Percentiles rank a stretch among this genome's conserved stretches.
Evolutionary conservation across 2,329 filamentous ascomycete genomes (phyloP).

Genomic region (Acephala macrosclerotiorum): DNA sequence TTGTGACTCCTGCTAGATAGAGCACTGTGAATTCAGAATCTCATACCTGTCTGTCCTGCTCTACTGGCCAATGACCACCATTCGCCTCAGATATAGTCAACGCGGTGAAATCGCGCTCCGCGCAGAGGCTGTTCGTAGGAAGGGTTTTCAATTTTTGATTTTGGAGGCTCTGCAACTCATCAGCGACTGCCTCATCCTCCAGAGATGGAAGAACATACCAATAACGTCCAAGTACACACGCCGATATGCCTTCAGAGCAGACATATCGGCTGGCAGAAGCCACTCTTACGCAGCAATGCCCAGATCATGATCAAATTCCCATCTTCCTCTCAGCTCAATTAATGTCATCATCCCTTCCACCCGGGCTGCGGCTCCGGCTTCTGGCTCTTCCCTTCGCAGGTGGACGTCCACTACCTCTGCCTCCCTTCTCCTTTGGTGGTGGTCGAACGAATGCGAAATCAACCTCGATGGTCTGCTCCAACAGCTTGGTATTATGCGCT

Average conservation of each 20-base stretch:
- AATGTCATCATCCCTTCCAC: constrained; percentile 38
- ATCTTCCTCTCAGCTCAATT: constrained; percentile 17
- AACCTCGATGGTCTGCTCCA: constrained; percentile 82
- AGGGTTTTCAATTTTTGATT: constrained; percentile 18
- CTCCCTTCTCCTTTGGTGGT: constrained; percentile 63
- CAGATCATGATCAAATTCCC: constrained; percentile 15
- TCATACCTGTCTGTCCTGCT: not conserved
- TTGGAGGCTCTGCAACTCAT: constrained; percentile 22
- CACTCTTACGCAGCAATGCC: not conserved
- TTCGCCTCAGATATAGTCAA: constrained; percentile 2
- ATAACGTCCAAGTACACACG: constrained; percentile 31
- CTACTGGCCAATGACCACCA: not conserved
- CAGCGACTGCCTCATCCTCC: not conserved
- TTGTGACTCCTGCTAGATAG: no score
- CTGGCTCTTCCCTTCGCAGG: constrained; percentile 43
- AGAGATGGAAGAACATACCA: constrained; percentile 46
- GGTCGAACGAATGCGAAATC: constrained; percentile 88
- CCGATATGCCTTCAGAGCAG: constrained; percentile 35
- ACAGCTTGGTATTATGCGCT: constrained; percentile 77
- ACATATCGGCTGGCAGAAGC: constrained; percentile 35
- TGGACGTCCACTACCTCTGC: constrained; percentile 44
- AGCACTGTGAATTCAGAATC: not conserved
- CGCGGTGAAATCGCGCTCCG: not conserved
- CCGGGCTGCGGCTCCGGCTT: constrained; percentile 44
- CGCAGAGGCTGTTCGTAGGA: not conserved